phyloP scores from a whole-genome alignment of 2,329 filamentous ascomycete species.

The Colletotrichum tofieldiae region DNA sequence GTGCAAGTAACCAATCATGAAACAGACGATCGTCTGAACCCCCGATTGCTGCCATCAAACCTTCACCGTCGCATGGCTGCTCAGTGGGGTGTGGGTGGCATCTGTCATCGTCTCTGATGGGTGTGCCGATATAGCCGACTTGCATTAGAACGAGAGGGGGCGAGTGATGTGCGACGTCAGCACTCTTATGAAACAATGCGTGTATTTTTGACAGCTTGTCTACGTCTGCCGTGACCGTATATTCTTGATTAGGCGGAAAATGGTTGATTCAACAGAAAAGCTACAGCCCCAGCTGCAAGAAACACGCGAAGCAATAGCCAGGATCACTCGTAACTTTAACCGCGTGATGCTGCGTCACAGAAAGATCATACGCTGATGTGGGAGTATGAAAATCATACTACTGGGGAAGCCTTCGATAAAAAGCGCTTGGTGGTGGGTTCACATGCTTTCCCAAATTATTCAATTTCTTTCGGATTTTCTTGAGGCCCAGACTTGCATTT shows the following conservation, averaged over 20 bases:
- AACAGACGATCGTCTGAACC: neutral
- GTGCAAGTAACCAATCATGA: neutral
- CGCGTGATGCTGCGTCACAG: no score
- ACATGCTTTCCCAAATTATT: no score
- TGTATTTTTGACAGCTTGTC: neutral
- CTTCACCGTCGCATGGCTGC: neutral
- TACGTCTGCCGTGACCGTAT: neutral
- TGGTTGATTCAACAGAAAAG: fast-evolving
- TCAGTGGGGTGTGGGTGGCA: no score
- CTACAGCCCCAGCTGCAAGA: fast-evolving
- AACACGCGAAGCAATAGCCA: fast-evolving
- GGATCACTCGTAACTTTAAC: neutral
- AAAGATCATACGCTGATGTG: no score
- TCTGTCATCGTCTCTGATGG: neutral
- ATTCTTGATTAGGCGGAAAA: fast-evolving
- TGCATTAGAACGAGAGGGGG: neutral
- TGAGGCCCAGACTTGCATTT: no score
- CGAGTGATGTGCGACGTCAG: neutral
- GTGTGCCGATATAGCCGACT: neutral
- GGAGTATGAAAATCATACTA: neutral
- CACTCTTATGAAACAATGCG: no score
- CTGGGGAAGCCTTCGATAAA: fast-evolving
- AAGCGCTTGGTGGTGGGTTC: neutral
- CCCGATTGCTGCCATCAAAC: neutral
- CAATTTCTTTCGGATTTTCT: neutral